Evolutionary conservation across 257 asterid species (phyloP).

Genomic region (Fraxinus anomala): DNA sequence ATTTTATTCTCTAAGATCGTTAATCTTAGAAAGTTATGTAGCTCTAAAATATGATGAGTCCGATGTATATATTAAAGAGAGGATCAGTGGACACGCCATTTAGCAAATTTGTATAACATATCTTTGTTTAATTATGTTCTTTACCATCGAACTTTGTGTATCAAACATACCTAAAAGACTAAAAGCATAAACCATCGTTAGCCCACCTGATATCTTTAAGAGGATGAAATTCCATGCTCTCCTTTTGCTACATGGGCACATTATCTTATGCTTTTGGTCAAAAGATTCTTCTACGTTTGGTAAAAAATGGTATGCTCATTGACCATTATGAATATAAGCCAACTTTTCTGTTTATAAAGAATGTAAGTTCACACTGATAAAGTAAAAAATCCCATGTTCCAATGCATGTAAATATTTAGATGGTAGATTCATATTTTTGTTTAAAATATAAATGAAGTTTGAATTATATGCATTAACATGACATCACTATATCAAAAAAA

Average conservation of each 20-base stretch:
- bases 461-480: constrained; percentile 25
- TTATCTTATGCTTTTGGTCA: constrained; percentile 34
- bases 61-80: no score
- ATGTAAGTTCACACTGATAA: constrained; percentile 29
- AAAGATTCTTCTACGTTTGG: constrained; percentile 24
- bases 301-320: constrained; percentile 14
- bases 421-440: constrained; percentile 13
- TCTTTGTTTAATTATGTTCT: no score
- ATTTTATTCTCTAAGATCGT: background rate
- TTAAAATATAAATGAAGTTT: constrained; percentile 19
- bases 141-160: background rate
- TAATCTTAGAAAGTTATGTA: background rate
- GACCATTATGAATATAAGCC: constrained; percentile 5
- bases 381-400: constrained; percentile 12
- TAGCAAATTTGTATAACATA: no score
- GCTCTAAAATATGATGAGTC: no score
- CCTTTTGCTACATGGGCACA: constrained; percentile 8
- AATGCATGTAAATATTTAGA: constrained; percentile 17
- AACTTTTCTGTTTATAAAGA: constrained; percentile 27
- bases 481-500: constrained; percentile 19
- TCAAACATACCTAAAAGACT: background rate
- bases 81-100: no score
- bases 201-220: constrained; percentile 11
- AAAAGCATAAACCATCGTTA: background rate
- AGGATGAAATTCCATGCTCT: background rate